phyloP scores from a whole-genome alignment of 2,329 filamentous ascomycete species.

The Xylariaceae sp. region DNA sequence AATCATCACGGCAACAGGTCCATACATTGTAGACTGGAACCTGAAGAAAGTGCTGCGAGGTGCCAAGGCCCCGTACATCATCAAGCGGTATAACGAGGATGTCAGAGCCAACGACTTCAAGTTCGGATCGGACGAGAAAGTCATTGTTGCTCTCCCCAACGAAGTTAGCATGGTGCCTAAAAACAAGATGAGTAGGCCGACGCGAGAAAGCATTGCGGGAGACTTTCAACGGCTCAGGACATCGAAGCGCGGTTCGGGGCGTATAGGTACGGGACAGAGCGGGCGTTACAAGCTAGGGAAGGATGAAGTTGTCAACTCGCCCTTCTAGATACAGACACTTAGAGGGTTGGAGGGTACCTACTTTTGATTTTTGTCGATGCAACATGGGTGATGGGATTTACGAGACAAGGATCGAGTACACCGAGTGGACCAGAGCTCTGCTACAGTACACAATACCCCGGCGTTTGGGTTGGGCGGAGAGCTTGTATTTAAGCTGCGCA shows the following conservation, averaged over 20 bases:
- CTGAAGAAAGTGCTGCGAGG: constrained; percentile 82
- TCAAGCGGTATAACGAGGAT: constrained; percentile 92
- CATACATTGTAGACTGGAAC: constrained; percentile 95
- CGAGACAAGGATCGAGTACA: constrained; percentile 16
- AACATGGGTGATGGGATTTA: constrained; percentile 11
- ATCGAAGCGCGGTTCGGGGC: constrained; percentile 47
- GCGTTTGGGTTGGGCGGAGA: constrained; percentile 24
- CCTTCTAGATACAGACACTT: constrained; percentile 41
- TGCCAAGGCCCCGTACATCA: constrained; percentile 83
- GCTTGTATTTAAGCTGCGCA: constrained; percentile 11
- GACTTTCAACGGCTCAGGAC: constrained; percentile 47
- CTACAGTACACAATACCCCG: constrained; percentile 26
- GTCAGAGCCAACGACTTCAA: constrained; percentile 99
- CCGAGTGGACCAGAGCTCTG: constrained; percentile 12
- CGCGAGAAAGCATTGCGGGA: constrained; percentile 84
- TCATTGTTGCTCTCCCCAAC: constrained; percentile 93
- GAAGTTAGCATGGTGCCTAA: constrained; percentile 98
- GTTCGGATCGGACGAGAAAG: constrained; percentile 94
- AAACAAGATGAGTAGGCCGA: constrained; percentile 78
- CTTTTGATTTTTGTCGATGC: neutral
- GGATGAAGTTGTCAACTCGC: constrained; percentile 77
- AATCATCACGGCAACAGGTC: constrained; percentile 93
- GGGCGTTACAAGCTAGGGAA: constrained; percentile 69
- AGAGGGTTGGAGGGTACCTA: neutral
- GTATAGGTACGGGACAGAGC: constrained; percentile 51